Evolutionary conservation across 1,284 basidiomycete genomes (phyloP), one percentile per base, ranked within the genome.

Genomic region (Wolfiporia cocos): DNA sequence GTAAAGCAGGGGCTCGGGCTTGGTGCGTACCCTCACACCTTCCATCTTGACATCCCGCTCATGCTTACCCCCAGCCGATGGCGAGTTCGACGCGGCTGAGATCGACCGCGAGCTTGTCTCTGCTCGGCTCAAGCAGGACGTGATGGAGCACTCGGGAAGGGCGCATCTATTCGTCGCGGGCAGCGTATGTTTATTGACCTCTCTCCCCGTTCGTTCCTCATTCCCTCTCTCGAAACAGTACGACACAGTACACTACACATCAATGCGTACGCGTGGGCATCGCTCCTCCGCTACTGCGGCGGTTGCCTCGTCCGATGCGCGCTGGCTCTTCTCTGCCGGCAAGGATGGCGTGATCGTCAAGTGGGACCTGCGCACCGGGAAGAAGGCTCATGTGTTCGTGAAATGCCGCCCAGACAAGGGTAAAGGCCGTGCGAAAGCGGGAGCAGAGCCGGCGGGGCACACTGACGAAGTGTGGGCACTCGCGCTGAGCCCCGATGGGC

Each of bases 61-160:
- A n/a, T 35, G 5, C 35, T 40, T 30, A 31, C 23, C 11, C 49
- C 14, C 49, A 83, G 85, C 78, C 38, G 88, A 90, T 23, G 87
- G 83, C 23, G 90, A 92, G 48, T 91, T 84, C 49, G 94, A 99
- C 58, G 95, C 95, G 2, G 92, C 90, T 0, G 92, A 94, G 51
- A 82, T 95, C 37, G 94, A 98, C 69, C 77, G 80, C 51, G 93
- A 97, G 49, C 75, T 96, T 51, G 91, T 99, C 48, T 89, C 91
- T 33, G 77, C 92, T 14, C 72, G 94, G 36, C 68, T 99, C 49
- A 89, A 91, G 61, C 83, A 92, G 61, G 92, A 95, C 66, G 90
- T 93, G 31, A 62, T 90, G 40, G 83, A 91, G 52, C 81, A 92
- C 56, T 79, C 85, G 7, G 90, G 89, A 37, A 91, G 86, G 61